These are phyloP conservation scores for Crucibulum laeve DNA, from an alignment of 768 basidiomycete species.

Conservation along the genomic window DNA sequence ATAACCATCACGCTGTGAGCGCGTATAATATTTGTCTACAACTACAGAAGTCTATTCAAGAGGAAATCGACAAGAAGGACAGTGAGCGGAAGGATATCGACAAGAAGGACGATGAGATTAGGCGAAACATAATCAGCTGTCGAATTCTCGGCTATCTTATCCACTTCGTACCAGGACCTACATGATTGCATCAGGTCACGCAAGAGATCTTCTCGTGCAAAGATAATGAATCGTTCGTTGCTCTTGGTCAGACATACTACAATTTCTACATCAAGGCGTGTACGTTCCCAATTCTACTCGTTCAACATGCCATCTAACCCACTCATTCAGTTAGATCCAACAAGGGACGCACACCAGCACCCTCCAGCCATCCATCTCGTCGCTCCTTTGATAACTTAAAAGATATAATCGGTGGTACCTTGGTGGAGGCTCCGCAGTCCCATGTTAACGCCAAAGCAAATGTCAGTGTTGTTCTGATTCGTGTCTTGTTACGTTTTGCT, in stretches of 20 bases:
- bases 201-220: slow-evolving; percentile 10
- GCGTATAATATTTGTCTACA: slow-evolving; percentile 15
- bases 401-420: slow-evolving; percentile 15
- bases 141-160: slow-evolving; percentile 20
- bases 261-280: slow-evolving; percentile 21
- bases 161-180: slow-evolving; percentile 11
- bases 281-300: slow-evolving; percentile 11
- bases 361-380: slow-evolving; percentile 15
- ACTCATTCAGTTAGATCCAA: slow-evolving; percentile 11
- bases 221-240: slow-evolving; percentile 9
- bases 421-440: slow-evolving; percentile 12
- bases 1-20: slow-evolving; percentile 6
- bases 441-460: slow-evolving; percentile 13
- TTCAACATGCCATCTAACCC: slow-evolving; percentile 9
- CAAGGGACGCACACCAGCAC: slow-evolving; percentile 11
- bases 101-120: slow-evolving; percentile 7
- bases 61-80: slow-evolving; percentile 3
- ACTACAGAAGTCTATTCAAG: slow-evolving; percentile 12
- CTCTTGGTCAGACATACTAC: slow-evolving; percentile 19
- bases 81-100: slow-evolving; percentile 7
- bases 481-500: slow-evolving; percentile 3
- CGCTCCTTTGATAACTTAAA: slow-evolving; percentile 17
- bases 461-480: slow-evolving; percentile 2
- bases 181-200: slow-evolving; percentile 8
- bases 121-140: slow-evolving; percentile 13